Evolutionary conservation across 192 early-diverging fungal species (phyloP).

Genomic region (Paraglomus brasilianum): DNA sequence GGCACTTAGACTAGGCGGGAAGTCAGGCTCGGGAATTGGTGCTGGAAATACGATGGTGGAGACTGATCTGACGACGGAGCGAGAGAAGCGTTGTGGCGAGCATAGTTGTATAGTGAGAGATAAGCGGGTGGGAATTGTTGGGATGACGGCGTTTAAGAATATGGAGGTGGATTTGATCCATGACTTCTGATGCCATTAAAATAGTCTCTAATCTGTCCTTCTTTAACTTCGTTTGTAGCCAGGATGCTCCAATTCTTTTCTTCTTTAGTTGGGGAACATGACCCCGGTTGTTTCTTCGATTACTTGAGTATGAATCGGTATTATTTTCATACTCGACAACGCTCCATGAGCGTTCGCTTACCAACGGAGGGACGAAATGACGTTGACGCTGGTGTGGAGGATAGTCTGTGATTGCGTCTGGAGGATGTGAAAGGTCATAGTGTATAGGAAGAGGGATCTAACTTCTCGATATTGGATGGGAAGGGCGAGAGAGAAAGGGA

Average conservation of each 20-base stretch:
- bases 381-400: not conserved
- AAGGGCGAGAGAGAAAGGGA: too few relatives aligned
- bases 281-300: not conserved
- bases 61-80: too few relatives aligned
- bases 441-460: too few relatives aligned
- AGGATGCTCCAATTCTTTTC: conserved; percentile 6
- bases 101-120: not conserved
- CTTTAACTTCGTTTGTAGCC: not conserved
- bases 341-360: conserved; percentile 12
- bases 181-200: not conserved
- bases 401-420: not conserved
- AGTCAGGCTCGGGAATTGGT: not conserved
- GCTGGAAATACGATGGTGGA: not conserved
- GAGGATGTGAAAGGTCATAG: too few relatives aligned
- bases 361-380: not conserved
- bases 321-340: not conserved
- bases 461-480: too few relatives aligned
- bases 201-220: not conserved
- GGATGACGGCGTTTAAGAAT: not conserved
- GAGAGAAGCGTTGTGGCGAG: not conserved
- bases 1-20: not conserved
- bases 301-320: not conserved
- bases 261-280: not conserved
- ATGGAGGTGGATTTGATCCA: not conserved
- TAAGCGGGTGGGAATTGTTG: not conserved